A percentile compares a stretch with the other conserved stretches of the same genome.
Conservation (phyloP, 164 flowering plant species). For the Tetrastigma voinierianum region DNA sequence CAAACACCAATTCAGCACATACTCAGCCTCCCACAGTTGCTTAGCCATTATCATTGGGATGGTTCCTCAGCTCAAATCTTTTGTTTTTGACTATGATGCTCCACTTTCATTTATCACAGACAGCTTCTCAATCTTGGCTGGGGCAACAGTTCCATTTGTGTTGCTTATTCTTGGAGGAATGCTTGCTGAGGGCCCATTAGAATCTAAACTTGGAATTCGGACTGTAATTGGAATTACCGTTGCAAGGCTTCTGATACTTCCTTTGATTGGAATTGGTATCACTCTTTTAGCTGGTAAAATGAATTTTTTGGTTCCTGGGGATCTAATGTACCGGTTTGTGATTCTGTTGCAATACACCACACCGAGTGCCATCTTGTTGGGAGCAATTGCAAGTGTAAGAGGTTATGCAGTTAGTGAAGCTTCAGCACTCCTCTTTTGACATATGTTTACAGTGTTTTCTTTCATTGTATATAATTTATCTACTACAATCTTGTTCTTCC, state of each 20-base stretch:
- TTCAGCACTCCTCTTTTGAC: conserved; percentile 78
- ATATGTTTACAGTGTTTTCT: conserved; percentile 52
- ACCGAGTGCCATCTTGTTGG: conserved; percentile 71
- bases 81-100: conserved; percentile 52
- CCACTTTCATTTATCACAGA: conserved; percentile 57
- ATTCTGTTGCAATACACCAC: conserved; percentile 63
- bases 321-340: conserved; percentile 57
- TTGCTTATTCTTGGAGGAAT: conserved; percentile 81
- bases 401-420: conserved; percentile 74
- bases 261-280: conserved; percentile 59
- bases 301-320: conserved; percentile 35
- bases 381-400: conserved; percentile 73
- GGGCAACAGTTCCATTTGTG: conserved; percentile 66
- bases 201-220: conserved; percentile 52
- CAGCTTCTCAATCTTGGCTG: conserved; percentile 58
- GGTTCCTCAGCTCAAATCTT: conserved; percentile 43
- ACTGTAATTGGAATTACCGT: conserved; percentile 61
- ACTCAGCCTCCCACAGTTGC: conserved; percentile 72
- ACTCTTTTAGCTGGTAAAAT: conserved; percentile 46
- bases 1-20: conserved; percentile 52
- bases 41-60: conserved; percentile 55
- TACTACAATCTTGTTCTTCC: conserved; percentile 43
- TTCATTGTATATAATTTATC: conserved; percentile 40
- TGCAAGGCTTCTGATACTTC: conserved; percentile 65
- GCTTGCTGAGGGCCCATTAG: conserved; percentile 69